Base-by-base conservation (phyloP, 1,284 basidiomycete genomes). In the Leccinum proliferum region DNA sequence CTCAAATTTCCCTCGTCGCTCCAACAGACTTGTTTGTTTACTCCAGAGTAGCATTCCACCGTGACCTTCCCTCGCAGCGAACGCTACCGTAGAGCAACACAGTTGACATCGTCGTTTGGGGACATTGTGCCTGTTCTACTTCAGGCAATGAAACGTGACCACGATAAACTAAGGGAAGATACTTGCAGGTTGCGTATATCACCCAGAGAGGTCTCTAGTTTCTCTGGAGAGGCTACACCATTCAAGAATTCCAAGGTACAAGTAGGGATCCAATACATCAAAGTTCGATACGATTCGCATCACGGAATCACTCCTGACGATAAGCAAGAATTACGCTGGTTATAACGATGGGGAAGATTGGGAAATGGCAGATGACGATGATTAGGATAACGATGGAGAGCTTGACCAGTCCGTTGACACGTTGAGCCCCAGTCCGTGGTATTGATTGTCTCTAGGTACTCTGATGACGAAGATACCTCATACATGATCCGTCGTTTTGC, bases 401-500 rank as follows among this genome's bases (percentile, higher is more conserved):
- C 83, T 88, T 21, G 92, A 93, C 67, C 87, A 91, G 85, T 87
- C 43, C 57, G 72, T 72, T 35, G 2, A 56, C 5, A 4, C 15
- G n/a, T 41, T 2, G 37, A 6, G 4, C 21, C 32, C 4, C 29
- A 37, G 6, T 61, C 18, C 41, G 58, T 18, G 21, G 39, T 32
- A 43, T 59, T 61, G 15, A 72, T 57, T 15, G 59, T 62, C 62
- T 50, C 3, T 65, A 94, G 92, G 67, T 98, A 98, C 74, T 94
- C 94, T 6, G 96, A 99, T 69, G 96, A 99, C 67, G 96, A 99
- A 72, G 97, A 99, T 73, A 91, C 29, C 29, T 29, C 29, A 0
- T 99, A 98, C 86, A 98, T 98, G 77, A 94, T 98, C 64, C 89
- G 97, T 64, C 86, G 96, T 60, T 90, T 93, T 4, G 90, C 97